These are phyloP conservation scores for Lactarius quietus DNA, from an alignment of 768 basidiomycete species.

Conservation along the genomic window DNA sequence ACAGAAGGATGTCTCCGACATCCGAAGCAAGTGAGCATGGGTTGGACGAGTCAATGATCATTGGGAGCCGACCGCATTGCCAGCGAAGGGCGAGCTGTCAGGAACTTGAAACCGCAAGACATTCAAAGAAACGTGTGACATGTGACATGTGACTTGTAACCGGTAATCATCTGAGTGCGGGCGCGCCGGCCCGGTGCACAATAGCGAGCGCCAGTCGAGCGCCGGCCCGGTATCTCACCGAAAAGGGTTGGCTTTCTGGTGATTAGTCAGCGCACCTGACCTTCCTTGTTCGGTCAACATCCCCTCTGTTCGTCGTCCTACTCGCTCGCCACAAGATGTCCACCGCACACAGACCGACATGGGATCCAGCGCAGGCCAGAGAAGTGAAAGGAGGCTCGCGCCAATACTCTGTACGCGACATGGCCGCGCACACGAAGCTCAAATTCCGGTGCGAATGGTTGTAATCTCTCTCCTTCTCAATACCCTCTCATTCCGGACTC, in stretches of 20 bases:
- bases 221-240: no score
- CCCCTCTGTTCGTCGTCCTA: background rate
- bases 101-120: no score
- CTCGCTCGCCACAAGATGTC: constrained; percentile 40
- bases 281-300: background rate
- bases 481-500: background rate
- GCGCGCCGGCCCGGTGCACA: no score
- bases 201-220: no score
- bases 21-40: constrained; percentile 61
- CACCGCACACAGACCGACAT: constrained; percentile 92
- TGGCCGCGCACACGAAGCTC: constrained; percentile 94
- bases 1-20: constrained; percentile 53
- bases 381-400: constrained; percentile 91
- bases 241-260: no score
- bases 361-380: constrained; percentile 93
- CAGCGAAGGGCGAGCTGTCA: constrained; percentile 68
- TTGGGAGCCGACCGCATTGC: constrained; percentile 78
- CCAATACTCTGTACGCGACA: constrained; percentile 89
- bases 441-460: constrained; percentile 75
- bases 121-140: no score
- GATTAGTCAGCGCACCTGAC: constrained; percentile 12
- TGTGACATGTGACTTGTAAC: no score
- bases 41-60: constrained; percentile 44
- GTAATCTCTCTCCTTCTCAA: background rate
- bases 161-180: no score